phyloP scores from a whole-genome alignment of 345 rosid genomes.

The Acer saccharum region DNA sequence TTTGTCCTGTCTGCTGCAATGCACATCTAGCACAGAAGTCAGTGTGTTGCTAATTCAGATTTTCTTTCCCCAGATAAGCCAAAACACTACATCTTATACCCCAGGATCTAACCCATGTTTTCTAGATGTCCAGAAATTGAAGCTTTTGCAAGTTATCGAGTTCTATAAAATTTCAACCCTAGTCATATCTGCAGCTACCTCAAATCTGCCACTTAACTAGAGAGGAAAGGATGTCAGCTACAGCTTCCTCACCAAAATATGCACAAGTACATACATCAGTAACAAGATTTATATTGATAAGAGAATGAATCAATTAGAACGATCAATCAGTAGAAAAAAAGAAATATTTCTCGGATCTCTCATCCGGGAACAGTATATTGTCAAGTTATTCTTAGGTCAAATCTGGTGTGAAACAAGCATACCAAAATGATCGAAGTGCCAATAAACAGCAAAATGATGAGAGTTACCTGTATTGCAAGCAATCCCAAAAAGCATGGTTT shows the following conservation, averaged over 20 bases:
- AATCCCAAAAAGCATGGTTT: conserved; percentile 96
- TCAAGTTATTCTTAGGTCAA: neutral
- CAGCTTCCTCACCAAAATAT: neutral
- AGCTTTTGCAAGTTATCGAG: neutral
- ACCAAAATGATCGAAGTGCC: neutral
- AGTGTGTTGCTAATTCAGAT: neutral
- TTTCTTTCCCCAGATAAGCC: neutral
- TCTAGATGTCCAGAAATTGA: neutral
- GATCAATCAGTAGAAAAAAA: neutral
- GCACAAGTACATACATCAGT: neutral
- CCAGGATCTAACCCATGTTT: neutral
- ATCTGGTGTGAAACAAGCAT: neutral
- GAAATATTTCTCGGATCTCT: neutral
- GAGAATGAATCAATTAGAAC: neutral
- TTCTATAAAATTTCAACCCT: neutral
- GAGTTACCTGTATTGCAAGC: conserved; percentile 75
- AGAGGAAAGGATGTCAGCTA: neutral
- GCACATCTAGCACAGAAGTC: neutral
- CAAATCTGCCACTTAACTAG: neutral
- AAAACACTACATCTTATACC: neutral
- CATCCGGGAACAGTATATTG: neutral
- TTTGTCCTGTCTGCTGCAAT: neutral
- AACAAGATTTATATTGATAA: neutral
- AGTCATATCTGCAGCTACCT: neutral
- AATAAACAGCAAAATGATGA: neutral